A percentile compares a stretch with the other conserved stretches of the same genome.
phyloP scores from a whole-genome alignment of 441 rosid species.

The Gossypium schwendimanii region DNA sequence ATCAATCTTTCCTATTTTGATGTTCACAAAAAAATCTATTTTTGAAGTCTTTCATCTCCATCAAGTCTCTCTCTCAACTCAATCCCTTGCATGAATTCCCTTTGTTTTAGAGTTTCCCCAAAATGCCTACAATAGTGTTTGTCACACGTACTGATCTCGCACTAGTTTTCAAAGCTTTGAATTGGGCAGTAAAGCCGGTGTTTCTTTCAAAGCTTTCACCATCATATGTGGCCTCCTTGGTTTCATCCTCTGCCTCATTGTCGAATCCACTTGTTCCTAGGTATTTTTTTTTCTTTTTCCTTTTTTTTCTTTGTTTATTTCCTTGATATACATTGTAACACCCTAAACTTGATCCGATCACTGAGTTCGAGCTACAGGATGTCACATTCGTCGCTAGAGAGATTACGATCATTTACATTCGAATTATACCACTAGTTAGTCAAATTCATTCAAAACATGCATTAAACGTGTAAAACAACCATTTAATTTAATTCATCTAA shows the following conservation, averaged over 20 bases:
- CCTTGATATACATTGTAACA: background rate
- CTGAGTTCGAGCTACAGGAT: too few relatives aligned
- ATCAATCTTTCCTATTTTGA: too few relatives aligned
- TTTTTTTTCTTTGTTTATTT: background rate
- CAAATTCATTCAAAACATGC: too few relatives aligned
- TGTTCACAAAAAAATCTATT: too few relatives aligned
- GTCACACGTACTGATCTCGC: conserved; percentile 81
- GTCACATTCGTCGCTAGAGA: too few relatives aligned
- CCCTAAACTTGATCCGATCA: too few relatives aligned
- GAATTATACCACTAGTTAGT: too few relatives aligned
- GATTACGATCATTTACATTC: too few relatives aligned
- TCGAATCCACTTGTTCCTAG: conserved; percentile 83
- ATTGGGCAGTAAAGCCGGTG: conserved; percentile 67
- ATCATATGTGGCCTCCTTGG: conserved; percentile 61
- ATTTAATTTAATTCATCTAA: too few relatives aligned
- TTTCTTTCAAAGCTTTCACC: conserved; percentile 38
- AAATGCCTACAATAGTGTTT: conserved; percentile 46
- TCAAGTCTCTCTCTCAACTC: background rate
- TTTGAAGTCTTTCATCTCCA: background rate
- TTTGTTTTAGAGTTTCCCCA: background rate
- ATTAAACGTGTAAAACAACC: too few relatives aligned
- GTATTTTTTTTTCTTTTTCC: conserved; percentile 20
- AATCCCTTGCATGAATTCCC: background rate
- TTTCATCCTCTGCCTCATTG: conserved; percentile 71
- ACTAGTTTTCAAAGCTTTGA: conserved; percentile 37